phyloP scores from a whole-genome alignment of 73 alveolate genomes.

The Paramecium octaurelia region DNA sequence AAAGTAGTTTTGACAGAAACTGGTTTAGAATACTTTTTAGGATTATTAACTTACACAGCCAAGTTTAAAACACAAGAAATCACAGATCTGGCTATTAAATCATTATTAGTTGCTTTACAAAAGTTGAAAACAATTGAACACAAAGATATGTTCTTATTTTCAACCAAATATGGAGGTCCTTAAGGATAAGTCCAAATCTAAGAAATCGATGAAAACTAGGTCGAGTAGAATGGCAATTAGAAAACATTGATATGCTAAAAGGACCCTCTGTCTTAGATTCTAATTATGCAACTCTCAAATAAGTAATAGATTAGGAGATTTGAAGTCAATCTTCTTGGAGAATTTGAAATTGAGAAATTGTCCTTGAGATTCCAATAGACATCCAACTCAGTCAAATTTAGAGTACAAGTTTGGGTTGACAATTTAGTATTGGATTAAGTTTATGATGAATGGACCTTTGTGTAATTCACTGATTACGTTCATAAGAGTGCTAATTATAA shows the following conservation, averaged over 20 bases:
- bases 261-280: slow-evolving; percentile 11
- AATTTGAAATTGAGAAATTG: not conserved
- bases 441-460: slow-evolving; percentile 23
- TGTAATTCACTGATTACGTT: slow-evolving; percentile 12
- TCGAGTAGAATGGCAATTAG: not conserved
- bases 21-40: slow-evolving; percentile 29
- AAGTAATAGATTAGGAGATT: not conserved
- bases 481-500: not conserved
- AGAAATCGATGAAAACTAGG: not conserved
- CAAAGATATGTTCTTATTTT: not conserved
- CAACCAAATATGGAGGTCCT: slow-evolving; percentile 3
- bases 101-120: not conserved
- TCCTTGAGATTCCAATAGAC: not conserved
- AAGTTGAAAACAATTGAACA: not conserved
- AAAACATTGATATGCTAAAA: not conserved
- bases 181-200: not conserved
- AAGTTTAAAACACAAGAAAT: not conserved
- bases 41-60: not conserved
- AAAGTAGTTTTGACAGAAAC: not conserved
- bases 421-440: not conserved
- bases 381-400: not conserved
- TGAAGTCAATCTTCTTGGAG: slow-evolving; percentile 6
- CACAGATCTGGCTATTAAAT: not conserved
- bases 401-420: slow-evolving; percentile 38
- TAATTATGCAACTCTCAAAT: not conserved